Conservation (phyloP, 371 early-diverging fungal genomes). For the Choanephora cucurbitarum region DNA sequence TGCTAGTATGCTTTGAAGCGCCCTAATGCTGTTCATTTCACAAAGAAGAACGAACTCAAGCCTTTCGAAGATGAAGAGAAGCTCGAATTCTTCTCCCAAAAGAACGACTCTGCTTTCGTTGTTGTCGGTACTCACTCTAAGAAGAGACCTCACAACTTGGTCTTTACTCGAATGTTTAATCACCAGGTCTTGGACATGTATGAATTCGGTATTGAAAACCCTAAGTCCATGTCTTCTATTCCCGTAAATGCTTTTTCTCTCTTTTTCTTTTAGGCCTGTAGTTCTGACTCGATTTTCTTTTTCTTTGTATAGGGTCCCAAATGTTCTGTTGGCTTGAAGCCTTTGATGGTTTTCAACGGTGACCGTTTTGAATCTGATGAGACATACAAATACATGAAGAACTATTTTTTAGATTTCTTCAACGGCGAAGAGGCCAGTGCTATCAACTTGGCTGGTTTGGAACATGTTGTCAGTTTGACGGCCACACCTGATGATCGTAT, state of each 20-base stretch:
- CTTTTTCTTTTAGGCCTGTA: no score
- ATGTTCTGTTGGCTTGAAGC: conserved; percentile 87
- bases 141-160: conserved; percentile 94
- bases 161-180: conserved; percentile 90
- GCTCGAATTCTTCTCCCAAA: conserved; percentile 91
- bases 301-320: conserved; percentile 55
- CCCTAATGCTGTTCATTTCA: conserved; percentile 85
- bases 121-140: conserved; percentile 92
- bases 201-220: conserved; percentile 84
- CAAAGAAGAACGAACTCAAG: conserved; percentile 92
- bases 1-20: conserved; percentile 86
- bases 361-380: conserved; percentile 79
- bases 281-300: neutral
- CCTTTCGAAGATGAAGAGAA: conserved; percentile 95
- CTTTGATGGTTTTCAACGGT: conserved; percentile 89
- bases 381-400: conserved; percentile 74
- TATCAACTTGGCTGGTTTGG: conserved; percentile 86
- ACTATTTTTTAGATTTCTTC: conserved; percentile 89
- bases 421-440: conserved; percentile 74
- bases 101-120: conserved; percentile 92
- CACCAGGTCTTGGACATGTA: conserved; percentile 93
- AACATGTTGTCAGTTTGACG: conserved; percentile 87
- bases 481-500: conserved; percentile 71
- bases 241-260: conserved; percentile 56
- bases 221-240: conserved; percentile 68